A percentile compares a stretch with the other conserved stretches of the same genome.
Evolutionary conservation across 176 grass and related monocot species (phyloP).

Genomic region (Poa annua): DNA sequence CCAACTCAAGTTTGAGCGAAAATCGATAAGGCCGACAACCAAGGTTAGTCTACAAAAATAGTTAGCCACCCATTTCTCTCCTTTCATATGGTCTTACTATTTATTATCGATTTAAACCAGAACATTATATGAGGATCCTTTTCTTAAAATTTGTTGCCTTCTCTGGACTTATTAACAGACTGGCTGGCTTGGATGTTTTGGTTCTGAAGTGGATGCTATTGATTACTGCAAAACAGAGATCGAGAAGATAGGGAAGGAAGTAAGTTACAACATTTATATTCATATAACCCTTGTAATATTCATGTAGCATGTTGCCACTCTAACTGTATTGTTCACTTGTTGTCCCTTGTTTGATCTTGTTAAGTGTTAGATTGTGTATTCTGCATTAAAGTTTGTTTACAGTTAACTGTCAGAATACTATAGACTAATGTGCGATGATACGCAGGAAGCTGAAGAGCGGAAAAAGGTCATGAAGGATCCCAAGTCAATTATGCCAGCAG

Average conservation of each 20-base stretch:
- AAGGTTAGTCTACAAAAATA: conserved; percentile 60
- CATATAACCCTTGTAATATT: conserved; percentile 9
- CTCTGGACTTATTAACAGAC: conserved; percentile 56
- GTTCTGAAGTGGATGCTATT: conserved; percentile 88
- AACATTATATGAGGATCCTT: conserved; percentile 11
- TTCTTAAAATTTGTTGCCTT: conserved; percentile 32
- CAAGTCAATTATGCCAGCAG: conserved; percentile 69
- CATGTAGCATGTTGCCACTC: background rate
- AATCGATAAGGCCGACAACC: conserved; percentile 64
- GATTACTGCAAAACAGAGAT: conserved; percentile 92
- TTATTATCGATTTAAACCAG: background rate
- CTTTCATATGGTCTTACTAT: conserved; percentile 12
- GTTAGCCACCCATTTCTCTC: background rate
- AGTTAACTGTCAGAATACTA: conserved; percentile 13
- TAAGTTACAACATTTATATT: conserved; percentile 46
- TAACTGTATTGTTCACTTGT: background rate
- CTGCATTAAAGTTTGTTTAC: conserved; percentile 13
- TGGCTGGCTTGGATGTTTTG: conserved; percentile 88
- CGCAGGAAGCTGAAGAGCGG: conserved; percentile 79
- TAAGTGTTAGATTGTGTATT: background rate
- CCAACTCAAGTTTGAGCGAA: conserved; percentile 78
- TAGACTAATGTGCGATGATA: conserved; percentile 21
- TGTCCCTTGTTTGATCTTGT: background rate
- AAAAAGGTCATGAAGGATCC: conserved; percentile 79
- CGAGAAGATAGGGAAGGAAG: conserved; percentile 77